phyloP scores from a whole-genome alignment of 208 protist genomes.

The Wallacemonas sp. region DNA sequence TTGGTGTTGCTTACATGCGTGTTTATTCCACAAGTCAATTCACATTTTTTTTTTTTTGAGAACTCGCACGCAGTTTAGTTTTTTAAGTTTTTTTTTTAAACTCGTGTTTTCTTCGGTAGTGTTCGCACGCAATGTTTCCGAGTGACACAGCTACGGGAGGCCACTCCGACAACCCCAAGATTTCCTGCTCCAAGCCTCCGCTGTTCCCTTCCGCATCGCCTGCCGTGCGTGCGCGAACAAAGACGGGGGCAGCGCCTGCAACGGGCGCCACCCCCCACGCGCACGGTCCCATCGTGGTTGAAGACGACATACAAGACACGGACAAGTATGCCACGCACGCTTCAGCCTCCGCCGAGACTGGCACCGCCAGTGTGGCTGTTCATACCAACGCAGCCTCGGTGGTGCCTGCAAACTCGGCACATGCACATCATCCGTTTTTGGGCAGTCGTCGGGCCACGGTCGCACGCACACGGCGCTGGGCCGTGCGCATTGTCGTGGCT shows the following conservation, averaged over 20 bases:
- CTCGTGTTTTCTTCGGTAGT: no score
- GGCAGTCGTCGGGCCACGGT: neutral
- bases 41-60: no score
- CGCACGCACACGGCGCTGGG: conserved; percentile 5
- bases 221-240: neutral
- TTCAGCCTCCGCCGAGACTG: neutral
- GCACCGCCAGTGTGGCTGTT: neutral
- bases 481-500: neutral
- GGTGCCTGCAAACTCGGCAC: neutral
- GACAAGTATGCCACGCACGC: conserved; percentile 10
- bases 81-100: no score
- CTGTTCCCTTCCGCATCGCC: neutral
- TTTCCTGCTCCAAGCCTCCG: neutral
- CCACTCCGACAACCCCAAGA: no score
- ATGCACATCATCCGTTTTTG: neutral
- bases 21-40: no score
- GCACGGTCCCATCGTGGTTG: neutral
- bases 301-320: neutral
- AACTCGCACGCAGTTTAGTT: no score
- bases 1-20: no score
- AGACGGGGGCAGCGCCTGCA: neutral
- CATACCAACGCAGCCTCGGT: neutral
- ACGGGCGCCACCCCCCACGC: neutral
- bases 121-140: conserved; percentile 3
- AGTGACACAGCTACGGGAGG: neutral